Evolutionary conservation across 345 rosid species (phyloP), one percentile per base, ranked within the genome.

Genomic region (Conringia planisiliqua): DNA sequence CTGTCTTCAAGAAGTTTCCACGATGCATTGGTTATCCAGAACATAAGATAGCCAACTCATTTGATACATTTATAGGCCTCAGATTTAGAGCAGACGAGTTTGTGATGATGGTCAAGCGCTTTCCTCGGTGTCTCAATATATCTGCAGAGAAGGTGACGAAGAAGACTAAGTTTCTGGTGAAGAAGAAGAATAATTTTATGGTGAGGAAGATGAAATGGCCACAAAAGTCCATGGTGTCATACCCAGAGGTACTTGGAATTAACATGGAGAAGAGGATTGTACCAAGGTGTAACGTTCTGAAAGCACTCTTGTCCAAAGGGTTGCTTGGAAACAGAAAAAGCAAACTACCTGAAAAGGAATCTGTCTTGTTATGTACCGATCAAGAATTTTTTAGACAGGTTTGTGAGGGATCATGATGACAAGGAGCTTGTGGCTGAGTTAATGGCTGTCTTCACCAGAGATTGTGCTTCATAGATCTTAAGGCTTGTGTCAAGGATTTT

Each of bases 191-290:
- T 43, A 72, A 79, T 44, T 71, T 72, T 68, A 26, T 85, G 10
- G 81, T 80, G 30, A 76, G 72, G 61, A 71, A 77, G 64, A 74
- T 66, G 78, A 66, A 71, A 51, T 84, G 78, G 74, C 18, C 3
- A 0, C 4, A n/a, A 4, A 16, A 32, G 24, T 13, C 14, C 4
- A 11, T 2, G 7, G 12, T 0, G 32, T 57, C 2, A 12, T 8
- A 0, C 22, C 84, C 83, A 16, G 10, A 14, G 2, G 55, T 72
- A 17, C 5, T 84, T 14, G 33, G 12, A 18, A 39, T 4, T 14
- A 82, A 79, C 44, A 11, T 82, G 74, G 70, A 82, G 77, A 73
- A 68, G 77, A 77, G 77, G 61, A 77, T 51, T 43, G 20, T 84
- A 0, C 87, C 87, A 3, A 78, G 80, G 79, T 76, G 78, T 68